phyloP scores from a whole-genome alignment of 129 eudicot species.

The Flaveria ramosissima region DNA sequence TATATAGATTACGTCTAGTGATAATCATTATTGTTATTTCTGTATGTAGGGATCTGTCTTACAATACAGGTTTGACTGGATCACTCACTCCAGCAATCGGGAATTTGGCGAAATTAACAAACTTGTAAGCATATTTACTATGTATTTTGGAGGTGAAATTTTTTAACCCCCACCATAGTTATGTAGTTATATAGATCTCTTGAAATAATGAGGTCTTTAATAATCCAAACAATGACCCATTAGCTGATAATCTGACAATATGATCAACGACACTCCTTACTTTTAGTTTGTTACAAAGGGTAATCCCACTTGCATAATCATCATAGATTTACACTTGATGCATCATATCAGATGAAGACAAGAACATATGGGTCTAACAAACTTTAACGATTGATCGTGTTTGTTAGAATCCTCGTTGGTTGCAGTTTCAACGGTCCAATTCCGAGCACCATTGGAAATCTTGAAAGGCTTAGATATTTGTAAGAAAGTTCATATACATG shows the following conservation, averaged over 20 bases:
- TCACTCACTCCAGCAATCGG: slow-evolving; percentile 77
- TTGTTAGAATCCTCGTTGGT: slow-evolving; percentile 52
- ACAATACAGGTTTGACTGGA: slow-evolving; percentile 64
- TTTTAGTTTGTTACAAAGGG: no score
- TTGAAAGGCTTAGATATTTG: slow-evolving; percentile 51
- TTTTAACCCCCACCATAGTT: background rate
- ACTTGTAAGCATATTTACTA: slow-evolving; percentile 57
- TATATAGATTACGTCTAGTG: background rate
- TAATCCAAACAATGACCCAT: no score
- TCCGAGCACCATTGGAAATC: slow-evolving; percentile 73
- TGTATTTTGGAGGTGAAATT: background rate
- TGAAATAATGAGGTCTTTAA: no score
- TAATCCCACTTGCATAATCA: no score
- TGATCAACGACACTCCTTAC: no score
- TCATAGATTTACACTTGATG: no score
- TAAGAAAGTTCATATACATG: slow-evolving; percentile 40
- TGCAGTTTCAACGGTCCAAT: slow-evolving; percentile 67
- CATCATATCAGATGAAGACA: background rate
- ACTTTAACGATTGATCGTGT: background rate
- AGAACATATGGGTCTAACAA: background rate
- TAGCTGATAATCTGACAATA: no score
- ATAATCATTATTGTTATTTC: background rate
- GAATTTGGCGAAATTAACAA: slow-evolving; percentile 57
- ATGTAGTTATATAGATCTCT: background rate
- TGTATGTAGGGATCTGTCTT: slow-evolving; percentile 79